Evolutionary conservation across 2,329 filamentous ascomycete genomes (phyloP), one percentile per base, ranked within the genome.

Genomic region (Mariannaea elegans): DNA sequence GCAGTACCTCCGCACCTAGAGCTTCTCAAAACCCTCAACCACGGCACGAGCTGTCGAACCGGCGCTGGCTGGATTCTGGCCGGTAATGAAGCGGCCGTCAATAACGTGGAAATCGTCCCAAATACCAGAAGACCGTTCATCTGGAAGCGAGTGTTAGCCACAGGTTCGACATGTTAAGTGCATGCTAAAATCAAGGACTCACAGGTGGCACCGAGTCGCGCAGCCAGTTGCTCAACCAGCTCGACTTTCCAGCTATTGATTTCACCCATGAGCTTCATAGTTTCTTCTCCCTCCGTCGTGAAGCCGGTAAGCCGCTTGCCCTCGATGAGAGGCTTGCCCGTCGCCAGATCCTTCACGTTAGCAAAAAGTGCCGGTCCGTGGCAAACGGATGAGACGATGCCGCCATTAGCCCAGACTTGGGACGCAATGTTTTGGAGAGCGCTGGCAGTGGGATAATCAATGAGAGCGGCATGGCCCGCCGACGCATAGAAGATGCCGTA

Each of bases 401-500:
- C 78, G 4, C 77, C 77, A 39, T 75, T 73, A 1, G 71, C 67
- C 66, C 73, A 82, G 14, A 82, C 72, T 29, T 74, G 63, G 16
- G 72, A 64, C 2, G 78, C 80, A 51, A 82, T 76, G 8, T 68
- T 69, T 60, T 82, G 78, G 48, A 82, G 70, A 2, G 60, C 67
- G 18, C 61, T 73, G 5, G 80, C 78, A 27, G 71, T 73, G 5
- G 80, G 79, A 62, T 81, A 82, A 65, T 82, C 80, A 50, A 82
- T 77, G 46, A 82, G 63, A 2, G 79, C 73, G 1, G 80, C 81
- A 56, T 82, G 80, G 14, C 79, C 78, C 1, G 78, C 78, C 7
- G 55, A 68, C 9, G 65, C 65, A 18, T 49, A 69, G 47, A 69
- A 69, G 1, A 69, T 29, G 0, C 64, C 64, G 5, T 66, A 66